Conservation (phyloP, 306 rosid genomes). For the Gynostemma pentaphyllum region DNA sequence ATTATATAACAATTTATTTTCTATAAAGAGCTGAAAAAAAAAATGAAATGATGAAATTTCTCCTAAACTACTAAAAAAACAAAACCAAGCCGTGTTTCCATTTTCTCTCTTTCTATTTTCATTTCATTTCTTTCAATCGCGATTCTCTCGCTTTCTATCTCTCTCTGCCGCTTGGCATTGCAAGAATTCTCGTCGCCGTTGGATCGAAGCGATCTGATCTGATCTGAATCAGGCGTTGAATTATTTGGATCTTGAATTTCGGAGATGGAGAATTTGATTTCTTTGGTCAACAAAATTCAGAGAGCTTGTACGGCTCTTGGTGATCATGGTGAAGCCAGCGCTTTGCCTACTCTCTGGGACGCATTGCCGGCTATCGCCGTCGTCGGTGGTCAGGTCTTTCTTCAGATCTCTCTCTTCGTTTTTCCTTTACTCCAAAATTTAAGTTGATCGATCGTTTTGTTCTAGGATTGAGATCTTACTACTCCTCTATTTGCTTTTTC, state of each 20-base stretch:
- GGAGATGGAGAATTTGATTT: conserved; percentile 71
- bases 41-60: no score
- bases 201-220: conserved; percentile 34
- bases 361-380: conserved; percentile 90
- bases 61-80: neutral
- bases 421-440: neutral
- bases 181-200: conserved; percentile 14
- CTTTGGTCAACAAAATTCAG: conserved; percentile 86
- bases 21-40: no score
- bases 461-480: neutral
- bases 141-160: conserved; percentile 9
- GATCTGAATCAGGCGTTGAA: conserved; percentile 6
- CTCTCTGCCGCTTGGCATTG: conserved; percentile 12
- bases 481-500: neutral
- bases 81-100: neutral
- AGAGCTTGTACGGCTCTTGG: conserved; percentile 95
- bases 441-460: neutral
- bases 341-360: conserved; percentile 93
- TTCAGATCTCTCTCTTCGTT: conserved; percentile 16
- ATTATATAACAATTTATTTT: no score
- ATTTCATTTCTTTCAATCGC: conserved; percentile 11
- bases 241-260: neutral
- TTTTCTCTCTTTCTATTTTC: neutral
- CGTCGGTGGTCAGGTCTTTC: conserved; percentile 93
- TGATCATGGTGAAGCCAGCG: conserved; percentile 78